phyloP scores from a whole-genome alignment of 1,139 yeast genomes.

The Wickerhamiella pararugosa region DNA sequence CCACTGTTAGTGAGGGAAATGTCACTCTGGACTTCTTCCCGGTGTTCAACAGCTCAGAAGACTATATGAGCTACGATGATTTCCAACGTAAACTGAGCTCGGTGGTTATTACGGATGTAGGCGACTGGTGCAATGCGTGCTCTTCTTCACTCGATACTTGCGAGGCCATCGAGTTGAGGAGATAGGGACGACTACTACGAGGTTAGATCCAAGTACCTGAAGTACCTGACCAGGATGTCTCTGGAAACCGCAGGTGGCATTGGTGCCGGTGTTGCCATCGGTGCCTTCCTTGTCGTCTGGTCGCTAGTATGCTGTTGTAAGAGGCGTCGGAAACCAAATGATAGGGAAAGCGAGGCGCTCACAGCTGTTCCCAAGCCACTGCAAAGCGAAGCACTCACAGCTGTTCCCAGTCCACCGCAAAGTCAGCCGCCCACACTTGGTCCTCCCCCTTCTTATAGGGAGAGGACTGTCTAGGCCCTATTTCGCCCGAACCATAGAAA shows the following conservation, averaged over 20 bases:
- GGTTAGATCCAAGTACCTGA: neutral
- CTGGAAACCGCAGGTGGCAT: slow-evolving; percentile 34
- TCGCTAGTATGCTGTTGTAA: too few species aligned
- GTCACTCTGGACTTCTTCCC: slow-evolving; percentile 22
- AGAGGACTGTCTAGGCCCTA: too few species aligned
- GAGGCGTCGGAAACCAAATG: too few species aligned
- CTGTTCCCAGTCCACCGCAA: too few species aligned
- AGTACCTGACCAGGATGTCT: slow-evolving; percentile 19
- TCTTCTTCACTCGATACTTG: slow-evolving; percentile 2
- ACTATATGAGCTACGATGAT: slow-evolving; percentile 24
- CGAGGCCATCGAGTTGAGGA: neutral
- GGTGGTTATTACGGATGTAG: slow-evolving; percentile 20
- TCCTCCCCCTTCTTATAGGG: too few species aligned
- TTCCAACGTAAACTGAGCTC: slow-evolving; percentile 21
- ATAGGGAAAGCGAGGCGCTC: too few species aligned
- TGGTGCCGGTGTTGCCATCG: slow-evolving; percentile 35
- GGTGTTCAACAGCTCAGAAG: slow-evolving; percentile 22
- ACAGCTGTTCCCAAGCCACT: too few species aligned
- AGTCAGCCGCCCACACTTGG: too few species aligned
- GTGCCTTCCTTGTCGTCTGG: slow-evolving; percentile 22
- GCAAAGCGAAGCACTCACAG: too few species aligned
- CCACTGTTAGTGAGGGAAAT: slow-evolving; percentile 14
- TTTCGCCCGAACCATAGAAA: too few species aligned
- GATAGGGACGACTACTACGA: neutral
- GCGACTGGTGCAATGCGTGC: slow-evolving; percentile 29